phyloP scores from a whole-genome alignment of 768 basidiomycete genomes.

The Agaricus sinodeliciosus region DNA sequence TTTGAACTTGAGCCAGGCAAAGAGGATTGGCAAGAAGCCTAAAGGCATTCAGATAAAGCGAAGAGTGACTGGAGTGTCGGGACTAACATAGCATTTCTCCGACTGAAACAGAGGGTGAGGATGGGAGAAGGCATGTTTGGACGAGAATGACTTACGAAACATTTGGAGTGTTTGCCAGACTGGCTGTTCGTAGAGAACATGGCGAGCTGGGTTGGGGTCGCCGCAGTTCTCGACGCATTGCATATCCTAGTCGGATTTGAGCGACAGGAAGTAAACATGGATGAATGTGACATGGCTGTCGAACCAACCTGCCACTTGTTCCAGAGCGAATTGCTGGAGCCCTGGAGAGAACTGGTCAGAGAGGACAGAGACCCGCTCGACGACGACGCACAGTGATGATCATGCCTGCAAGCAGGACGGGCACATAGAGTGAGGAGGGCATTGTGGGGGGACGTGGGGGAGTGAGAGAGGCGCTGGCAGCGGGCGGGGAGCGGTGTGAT shows the following conservation, averaged over 20 bases:
- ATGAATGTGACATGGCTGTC: background rate
- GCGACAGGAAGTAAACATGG: background rate
- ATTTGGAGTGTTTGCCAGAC: constrained; percentile 91
- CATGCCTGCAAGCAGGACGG: constrained; percentile 87
- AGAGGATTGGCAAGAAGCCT: constrained; percentile 85
- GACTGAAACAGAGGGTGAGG: constrained; percentile 42
- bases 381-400: constrained; percentile 63
- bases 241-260: constrained; percentile 61
- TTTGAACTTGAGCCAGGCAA: constrained; percentile 52
- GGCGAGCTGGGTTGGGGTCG: constrained; percentile 50
- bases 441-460: constrained; percentile 34
- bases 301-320: constrained; percentile 70
- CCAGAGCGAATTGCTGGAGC: constrained; percentile 77
- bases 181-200: constrained; percentile 87
- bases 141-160: constrained; percentile 56
- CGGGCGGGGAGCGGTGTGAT: constrained; percentile 6
- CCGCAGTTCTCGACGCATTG: constrained; percentile 95
- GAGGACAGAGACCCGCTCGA: too few relatives aligned
- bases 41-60: constrained; percentile 16
- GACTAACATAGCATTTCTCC: constrained; percentile 91
- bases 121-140: constrained; percentile 17
- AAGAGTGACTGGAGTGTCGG: constrained; percentile 11
- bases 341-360: constrained; percentile 32
- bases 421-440: constrained; percentile 64
- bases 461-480: constrained; percentile 9